phyloP scores from a whole-genome alignment of 805 yeast species.

The Yarrowia divulgata region DNA sequence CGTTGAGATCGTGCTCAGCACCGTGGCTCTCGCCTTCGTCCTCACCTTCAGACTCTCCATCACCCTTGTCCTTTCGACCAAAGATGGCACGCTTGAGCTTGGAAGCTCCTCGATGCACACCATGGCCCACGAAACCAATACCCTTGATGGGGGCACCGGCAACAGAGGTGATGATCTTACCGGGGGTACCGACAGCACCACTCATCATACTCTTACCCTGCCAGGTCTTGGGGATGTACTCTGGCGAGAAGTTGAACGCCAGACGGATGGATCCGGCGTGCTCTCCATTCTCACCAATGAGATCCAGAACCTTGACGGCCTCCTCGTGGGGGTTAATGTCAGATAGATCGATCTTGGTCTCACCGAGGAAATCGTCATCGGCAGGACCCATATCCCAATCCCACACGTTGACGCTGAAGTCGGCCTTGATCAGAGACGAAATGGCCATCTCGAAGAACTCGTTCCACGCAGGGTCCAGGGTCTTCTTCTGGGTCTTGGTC shows the following conservation, averaged over 20 bases:
- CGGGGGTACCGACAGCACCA: slow-evolving; percentile 48
- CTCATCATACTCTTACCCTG: slow-evolving; percentile 43
- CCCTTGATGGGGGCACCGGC: slow-evolving; percentile 62
- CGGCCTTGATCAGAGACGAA: slow-evolving; percentile 66
- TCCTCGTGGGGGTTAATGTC: slow-evolving; percentile 67
- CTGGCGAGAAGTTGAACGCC: slow-evolving; percentile 70
- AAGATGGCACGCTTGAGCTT: slow-evolving; percentile 34
- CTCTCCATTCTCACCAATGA: slow-evolving; percentile 57
- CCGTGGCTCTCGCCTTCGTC: slow-evolving; percentile 2
- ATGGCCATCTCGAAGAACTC: slow-evolving; percentile 67
- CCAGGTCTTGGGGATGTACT: slow-evolving; percentile 56
- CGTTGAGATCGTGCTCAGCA: slow-evolving; percentile 22
- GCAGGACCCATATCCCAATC: slow-evolving; percentile 97
- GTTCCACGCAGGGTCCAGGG: slow-evolving; percentile 89
- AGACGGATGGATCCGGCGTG: slow-evolving; percentile 65
- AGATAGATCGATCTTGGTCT: slow-evolving; percentile 62
- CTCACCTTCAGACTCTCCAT: slow-evolving; percentile 21
- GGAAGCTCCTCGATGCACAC: slow-evolving; percentile 47
- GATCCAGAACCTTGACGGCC: slow-evolving; percentile 59
- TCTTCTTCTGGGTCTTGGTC: slow-evolving; percentile 82
- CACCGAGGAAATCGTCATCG: slow-evolving; percentile 82
- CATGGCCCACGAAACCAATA: slow-evolving; percentile 58
- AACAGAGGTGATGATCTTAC: slow-evolving; percentile 55
- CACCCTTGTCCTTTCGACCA: slow-evolving; percentile 46
- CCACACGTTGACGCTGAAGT: slow-evolving; percentile 62